These are phyloP conservation scores for Colletotrichum orchidophilum DNA, from an alignment of 2,329 filamentous ascomycete genomes.

Conservation along the genomic window DNA sequence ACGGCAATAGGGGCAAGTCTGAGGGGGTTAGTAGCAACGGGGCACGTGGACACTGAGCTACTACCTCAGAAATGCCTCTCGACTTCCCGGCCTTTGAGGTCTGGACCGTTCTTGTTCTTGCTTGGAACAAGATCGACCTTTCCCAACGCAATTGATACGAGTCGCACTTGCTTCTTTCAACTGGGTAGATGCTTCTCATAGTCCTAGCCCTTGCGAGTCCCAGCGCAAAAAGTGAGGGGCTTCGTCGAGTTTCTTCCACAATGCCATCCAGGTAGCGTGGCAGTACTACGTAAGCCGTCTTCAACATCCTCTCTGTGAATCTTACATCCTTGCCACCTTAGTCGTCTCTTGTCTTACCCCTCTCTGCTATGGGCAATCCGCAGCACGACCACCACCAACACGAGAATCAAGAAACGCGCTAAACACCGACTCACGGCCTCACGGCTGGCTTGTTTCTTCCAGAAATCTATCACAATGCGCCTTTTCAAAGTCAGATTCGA, in stretches of 20 bases:
- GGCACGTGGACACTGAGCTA: not conserved
- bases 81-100: not conserved
- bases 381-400: constrained; percentile 11
- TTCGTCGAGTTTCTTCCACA: not conserved
- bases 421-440: constrained; percentile 18
- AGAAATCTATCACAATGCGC: constrained; percentile 7
- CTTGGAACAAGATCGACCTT: not conserved
- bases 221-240: not conserved
- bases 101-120: not conserved
- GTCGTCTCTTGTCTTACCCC: constrained; percentile 6
- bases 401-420: constrained; percentile 25
- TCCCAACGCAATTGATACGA: not conserved
- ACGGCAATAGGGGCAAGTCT: not conserved
- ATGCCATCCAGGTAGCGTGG: not conserved
- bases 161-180: not conserved
- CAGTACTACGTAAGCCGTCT: not conserved
- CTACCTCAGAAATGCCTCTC: not conserved
- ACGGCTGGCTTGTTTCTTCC: constrained; percentile 8
- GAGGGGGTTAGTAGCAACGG: not conserved
- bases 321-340: not conserved
- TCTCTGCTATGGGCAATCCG: constrained; percentile 8
- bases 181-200: not conserved
- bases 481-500: not conserved
- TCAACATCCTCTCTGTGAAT: not conserved
- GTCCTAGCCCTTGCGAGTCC: not conserved